Base-by-base conservation (phyloP, 805 yeast genomes). In the Priceomyces castillae region DNA sequence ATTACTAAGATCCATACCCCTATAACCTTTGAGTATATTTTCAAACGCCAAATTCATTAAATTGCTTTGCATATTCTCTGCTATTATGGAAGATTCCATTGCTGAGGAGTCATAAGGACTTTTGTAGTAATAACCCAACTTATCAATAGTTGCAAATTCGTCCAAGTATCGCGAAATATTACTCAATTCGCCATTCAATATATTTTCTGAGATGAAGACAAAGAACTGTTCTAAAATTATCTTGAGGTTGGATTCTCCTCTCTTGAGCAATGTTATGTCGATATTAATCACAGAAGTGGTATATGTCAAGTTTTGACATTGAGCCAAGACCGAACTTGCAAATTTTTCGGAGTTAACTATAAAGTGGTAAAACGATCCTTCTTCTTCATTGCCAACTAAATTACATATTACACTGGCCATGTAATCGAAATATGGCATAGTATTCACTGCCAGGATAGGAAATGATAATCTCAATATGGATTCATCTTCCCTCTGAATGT, bases 331-430 rank as follows among this genome's bases (percentile, higher is more conserved):
- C 0, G 62, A 56, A 1, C 68, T 58, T 11, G 69, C 67, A 45
- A 60, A 69, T 16, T 62, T 72, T 31, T 50, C 54, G 6, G 42
- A 25, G 3, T 46, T 39, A 16, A 62, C 63, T 7, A 81, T 59
- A 14, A 51, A 54, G 4, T 69, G 58, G 47, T 74, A 73, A 4
- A 84, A 54, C 0, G 88, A 77, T 0, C 74, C 74, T 1, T 50
- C 43, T 3, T 80, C 61, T 60, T 85, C 92, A 57, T 80, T 82
- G 1, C 92, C 92, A 39, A 83, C 61, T 0, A 84, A 41, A 37
- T 76, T 76, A 42, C 80, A 71, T 83, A 88, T 80, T 3, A 73
- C 57, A 9, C 59, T 59, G 23, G 65, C 61, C 36, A 64, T 70
- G 7, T 71, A 54, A 3, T 40, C 40, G 6, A 35, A 16, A 23